Base-by-base conservation (phyloP, 2,329 filamentous ascomycete species). In the Trichophyton mentagrophytes region DNA sequence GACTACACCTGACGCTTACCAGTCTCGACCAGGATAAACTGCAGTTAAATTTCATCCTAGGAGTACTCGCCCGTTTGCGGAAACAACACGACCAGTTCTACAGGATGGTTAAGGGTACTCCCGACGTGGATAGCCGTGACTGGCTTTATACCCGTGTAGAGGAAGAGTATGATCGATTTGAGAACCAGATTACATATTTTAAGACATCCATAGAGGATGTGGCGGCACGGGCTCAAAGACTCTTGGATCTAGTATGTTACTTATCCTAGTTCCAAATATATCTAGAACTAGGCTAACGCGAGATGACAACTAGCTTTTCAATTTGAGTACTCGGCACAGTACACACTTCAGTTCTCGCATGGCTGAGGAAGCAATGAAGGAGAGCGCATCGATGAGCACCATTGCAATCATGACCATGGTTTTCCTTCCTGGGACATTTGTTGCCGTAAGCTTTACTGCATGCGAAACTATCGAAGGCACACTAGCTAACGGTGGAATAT, bases 401-500 rank as follows among this genome's bases (percentile, higher is more conserved):
- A 71, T 77, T 15, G 71, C 74, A 0, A 65, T 74, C 1, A 67
- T 77, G 60, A 76, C 73, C 42, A 73, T 76, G 64, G 62, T 71
- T 1, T 77, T 76, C 62, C 70, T 76, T 1, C 75, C 75, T 1
- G 73, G 70, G 0, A 75, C 73, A 11, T 76, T 76, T 63, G 69
- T 76, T 62, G 71, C 74, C 64, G 63, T 62, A 57, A 57, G 61
- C 17, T 11, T 38, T 9, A 38, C 33, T 38, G 2, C 11, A 38
- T 38, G 9, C 33, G 2, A 38, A 38, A 38, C 33, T 38, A 38
- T 38, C 9, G 17, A 38, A 13, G 8, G 9, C 11, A 38, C 11
- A 38, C 1, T 2, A n/a, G 15, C 30, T 55, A 42, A 40, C 30
- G 7, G 9, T 11, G 27, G 22, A 17, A 11, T 44, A 9, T 27